phyloP scores from a whole-genome alignment of 108 stramenopile species.

The Skeletonema marinoi region DNA sequence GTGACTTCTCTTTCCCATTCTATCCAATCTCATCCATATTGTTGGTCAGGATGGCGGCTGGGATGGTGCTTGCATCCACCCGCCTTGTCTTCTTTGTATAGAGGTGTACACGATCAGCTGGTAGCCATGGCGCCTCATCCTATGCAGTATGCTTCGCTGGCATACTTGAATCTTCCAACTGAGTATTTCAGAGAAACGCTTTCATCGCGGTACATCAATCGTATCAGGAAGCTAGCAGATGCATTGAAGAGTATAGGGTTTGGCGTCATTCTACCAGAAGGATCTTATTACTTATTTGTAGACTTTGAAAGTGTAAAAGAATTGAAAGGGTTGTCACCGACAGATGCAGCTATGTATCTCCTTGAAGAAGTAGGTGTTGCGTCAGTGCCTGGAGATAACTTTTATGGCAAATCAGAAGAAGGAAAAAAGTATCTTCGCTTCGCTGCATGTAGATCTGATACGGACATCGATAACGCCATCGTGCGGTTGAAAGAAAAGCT shows the following conservation, averaged over 20 bases:
- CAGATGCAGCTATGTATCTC: slow-evolving; percentile 72
- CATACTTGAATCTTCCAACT: slow-evolving; percentile 62
- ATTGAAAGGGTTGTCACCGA: slow-evolving; percentile 25
- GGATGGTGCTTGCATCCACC: slow-evolving; percentile 79
- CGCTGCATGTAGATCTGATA: slow-evolving; percentile 67
- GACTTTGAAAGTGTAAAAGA: slow-evolving; percentile 49
- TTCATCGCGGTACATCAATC: slow-evolving; percentile 36
- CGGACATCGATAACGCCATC: slow-evolving; percentile 53
- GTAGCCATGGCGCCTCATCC: slow-evolving; percentile 75
- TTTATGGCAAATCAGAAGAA: slow-evolving; percentile 56
- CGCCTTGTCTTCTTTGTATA: slow-evolving; percentile 47
- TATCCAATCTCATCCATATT: not conserved
- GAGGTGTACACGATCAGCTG: slow-evolving; percentile 78
- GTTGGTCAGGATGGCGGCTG: slow-evolving; percentile 20
- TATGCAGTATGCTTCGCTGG: slow-evolving; percentile 61
- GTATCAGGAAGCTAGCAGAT: slow-evolving; percentile 40
- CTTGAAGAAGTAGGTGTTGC: slow-evolving; percentile 63
- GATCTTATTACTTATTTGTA: slow-evolving; percentile 74
- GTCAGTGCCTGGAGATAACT: slow-evolving; percentile 76
- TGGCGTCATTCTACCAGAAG: slow-evolving; percentile 50
- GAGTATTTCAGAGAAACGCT: slow-evolving; percentile 52
- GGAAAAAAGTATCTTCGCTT: slow-evolving; percentile 57
- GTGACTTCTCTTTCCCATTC: too few species aligned
- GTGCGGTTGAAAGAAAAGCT: slow-evolving; percentile 35
- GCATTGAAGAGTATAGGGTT: slow-evolving; percentile 53